phyloP scores from a whole-genome alignment of 108 stramenopile species.

The Stephanodiscus minutulus region DNA sequence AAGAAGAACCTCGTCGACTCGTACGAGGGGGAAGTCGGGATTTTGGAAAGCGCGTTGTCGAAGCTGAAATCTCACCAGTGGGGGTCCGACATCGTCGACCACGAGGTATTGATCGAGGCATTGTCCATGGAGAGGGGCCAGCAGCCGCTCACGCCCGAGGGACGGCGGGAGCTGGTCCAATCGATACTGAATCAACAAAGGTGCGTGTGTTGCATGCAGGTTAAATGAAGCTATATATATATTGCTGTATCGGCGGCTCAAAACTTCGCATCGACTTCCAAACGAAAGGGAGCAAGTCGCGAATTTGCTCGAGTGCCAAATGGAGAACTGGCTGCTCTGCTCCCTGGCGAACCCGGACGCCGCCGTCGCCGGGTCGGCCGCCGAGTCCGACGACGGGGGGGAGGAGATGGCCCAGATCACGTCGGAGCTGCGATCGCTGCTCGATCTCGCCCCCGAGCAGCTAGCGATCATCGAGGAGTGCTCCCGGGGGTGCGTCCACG shows the following conservation, averaged over 20 bases:
- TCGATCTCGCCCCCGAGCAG: slow-evolving; percentile 69
- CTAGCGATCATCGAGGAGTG: slow-evolving; percentile 43
- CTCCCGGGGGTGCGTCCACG: slow-evolving; percentile 55
- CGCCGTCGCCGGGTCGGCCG: slow-evolving; percentile 18
- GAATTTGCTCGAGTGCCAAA: slow-evolving; percentile 67
- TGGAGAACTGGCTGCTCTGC: slow-evolving; percentile 68
- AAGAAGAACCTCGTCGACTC: slow-evolving; percentile 92
- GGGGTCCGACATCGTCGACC: slow-evolving; percentile 49
- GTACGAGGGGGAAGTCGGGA: slow-evolving; percentile 89
- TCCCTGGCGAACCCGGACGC: slow-evolving; percentile 18
- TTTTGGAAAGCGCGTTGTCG: slow-evolving; percentile 74
- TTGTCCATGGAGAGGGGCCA: slow-evolving; percentile 89
- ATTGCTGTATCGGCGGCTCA: too few relatives aligned
- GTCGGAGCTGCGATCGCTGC: slow-evolving; percentile 59
- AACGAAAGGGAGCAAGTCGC: slow-evolving; percentile 58
- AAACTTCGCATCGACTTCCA: too few relatives aligned
- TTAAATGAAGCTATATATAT: too few relatives aligned
- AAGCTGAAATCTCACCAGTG: slow-evolving; percentile 76
- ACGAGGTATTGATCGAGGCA: slow-evolving; percentile 77
- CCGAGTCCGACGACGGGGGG: background rate
- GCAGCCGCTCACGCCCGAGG: slow-evolving; percentile 63
- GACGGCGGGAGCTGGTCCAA: slow-evolving; percentile 64
- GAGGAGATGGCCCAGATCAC: slow-evolving; percentile 56
- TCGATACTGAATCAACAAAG: slow-evolving; percentile 77
- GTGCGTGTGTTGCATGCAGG: too few relatives aligned